phyloP scores from a whole-genome alignment of 2,329 filamentous ascomycete species.

The Fusarium abutilonis region DNA sequence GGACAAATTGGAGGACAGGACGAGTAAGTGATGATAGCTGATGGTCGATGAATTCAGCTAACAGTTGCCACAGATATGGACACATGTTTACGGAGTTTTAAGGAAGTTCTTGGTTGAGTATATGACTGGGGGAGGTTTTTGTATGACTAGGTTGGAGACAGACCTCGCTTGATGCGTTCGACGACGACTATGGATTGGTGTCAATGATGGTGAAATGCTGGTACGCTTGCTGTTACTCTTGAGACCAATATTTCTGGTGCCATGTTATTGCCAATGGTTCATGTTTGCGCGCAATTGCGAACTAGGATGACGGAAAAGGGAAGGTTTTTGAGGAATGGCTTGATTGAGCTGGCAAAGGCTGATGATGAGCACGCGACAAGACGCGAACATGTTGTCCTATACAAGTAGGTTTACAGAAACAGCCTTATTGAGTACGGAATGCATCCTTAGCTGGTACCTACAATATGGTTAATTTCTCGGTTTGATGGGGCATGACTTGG shows the following conservation, averaged over 20 bases:
- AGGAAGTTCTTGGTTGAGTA: conserved; percentile 40
- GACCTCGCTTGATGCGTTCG: conserved; percentile 16
- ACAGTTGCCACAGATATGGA: conserved; percentile 65
- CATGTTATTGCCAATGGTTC: conserved; percentile 5
- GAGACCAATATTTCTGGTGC: not conserved
- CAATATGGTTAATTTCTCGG: not conserved
- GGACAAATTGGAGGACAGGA: conserved; percentile 77
- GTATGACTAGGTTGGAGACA: conserved; percentile 33
- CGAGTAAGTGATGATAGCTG: conserved; percentile 69
- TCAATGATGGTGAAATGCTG: conserved; percentile 12
- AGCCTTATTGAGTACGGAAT: conserved; percentile 31
- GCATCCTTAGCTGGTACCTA: conserved; percentile 20
- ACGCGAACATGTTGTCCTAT: conserved; percentile 18
- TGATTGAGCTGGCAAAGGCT: conserved; percentile 1
- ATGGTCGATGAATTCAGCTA: conserved; percentile 17
- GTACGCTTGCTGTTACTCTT: conserved; percentile 16
- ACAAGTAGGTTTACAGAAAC: conserved; percentile 28
- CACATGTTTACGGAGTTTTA: conserved; percentile 81
- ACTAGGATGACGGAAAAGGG: conserved; percentile 15
- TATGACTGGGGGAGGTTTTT: conserved; percentile 18
- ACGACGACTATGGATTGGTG: conserved; percentile 11
- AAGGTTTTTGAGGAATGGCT: conserved; percentile 3
- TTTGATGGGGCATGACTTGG: not conserved
- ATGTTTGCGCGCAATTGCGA: conserved; percentile 10
- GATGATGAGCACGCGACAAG: conserved; percentile 9